Evolutionary conservation across 305 asterid species (phyloP), one percentile per base, ranked within the genome.

Genomic region (Solanum hybrid): DNA sequence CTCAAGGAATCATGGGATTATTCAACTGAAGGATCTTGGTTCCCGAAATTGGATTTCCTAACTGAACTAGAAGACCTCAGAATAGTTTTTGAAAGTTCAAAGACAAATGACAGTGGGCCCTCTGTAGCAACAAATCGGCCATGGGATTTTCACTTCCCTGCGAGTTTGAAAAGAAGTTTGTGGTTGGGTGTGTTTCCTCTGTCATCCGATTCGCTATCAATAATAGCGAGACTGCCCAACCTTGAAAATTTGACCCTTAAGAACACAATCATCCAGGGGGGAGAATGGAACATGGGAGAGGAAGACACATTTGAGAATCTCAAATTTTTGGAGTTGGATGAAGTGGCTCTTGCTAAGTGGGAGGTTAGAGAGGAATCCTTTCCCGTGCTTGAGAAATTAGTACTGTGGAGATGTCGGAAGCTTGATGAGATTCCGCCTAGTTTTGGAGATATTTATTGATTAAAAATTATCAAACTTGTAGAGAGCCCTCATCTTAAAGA

Each of bases 351-450:
- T 35, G 29, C 31, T 11, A 36, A 78, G 31, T 78, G 51, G 85
- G 51, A 78, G 57, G 85, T 77, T 77, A 4, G 20, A 78, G 85
- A 78, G 46, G 85, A 78, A 78, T 35, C 85, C 29, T 35, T 78
- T 78, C 51, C 18, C 4, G 0, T 20, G 3, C 51, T 78, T 78
- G 85, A 78, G 85, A 35, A 78, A 20, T 22, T 78, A 78, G 1
- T 0, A 10, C 20, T 78, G 57, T 0, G 0, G 20, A 0, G 12
- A 5, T 11, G 20, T 22, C 10, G 0, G 1, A 3, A 35, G 31
- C 57, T 78, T 78, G 31, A 22, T 3, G 85, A 35, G 10, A 78
- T 78, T 35, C 29, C 84, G 0, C 29, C 31, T 78, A 5, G 51
- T 35, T 78, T 78, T 2, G 85, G 85, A 4, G 57, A 78, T 1